Evolutionary conservation across 495 filamentous ascomycete genomes (phyloP), one percentile per base, ranked within the genome.

Genomic region (Xylaria flabelliformis): DNA sequence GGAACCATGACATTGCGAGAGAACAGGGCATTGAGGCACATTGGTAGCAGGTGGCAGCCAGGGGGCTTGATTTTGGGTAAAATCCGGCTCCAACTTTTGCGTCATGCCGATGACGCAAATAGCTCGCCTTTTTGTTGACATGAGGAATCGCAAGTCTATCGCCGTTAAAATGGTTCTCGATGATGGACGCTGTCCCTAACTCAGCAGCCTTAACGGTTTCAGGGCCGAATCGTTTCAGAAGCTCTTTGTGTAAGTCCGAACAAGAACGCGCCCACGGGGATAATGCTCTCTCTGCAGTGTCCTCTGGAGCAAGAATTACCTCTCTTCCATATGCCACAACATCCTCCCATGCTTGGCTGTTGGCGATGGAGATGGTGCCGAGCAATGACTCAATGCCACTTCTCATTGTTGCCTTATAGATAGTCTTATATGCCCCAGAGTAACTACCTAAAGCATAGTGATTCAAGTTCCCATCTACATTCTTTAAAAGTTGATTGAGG

Each of bases 51-150:
- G 26, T 50, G 4, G 58, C 41, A 26, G 56, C 68, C 0, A 70
- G 68, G 32, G 46, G 42, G n/a, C 58, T 70, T 13, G 68, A 70
- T 17, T 63, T 58, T 21, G 68, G 68, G 34, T 70, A 70, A 58
- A 63, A 70, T 12, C 29, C 58, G 2, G 68, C 68, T 12, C 68
- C 68, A 44, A 63, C 32, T 32, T 70, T 50, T 8, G 56, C 56
- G 10, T 70, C 58, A 15, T 63, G 15, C 2, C 42, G 46, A 50
- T 70, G 68, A 0, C 68, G 68, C 17, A 70, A 29, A 32, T 63
- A 70, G 46, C 68, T 70, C 4, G 68, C 68, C 32, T 70, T 70
- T 46, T 70, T 70, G 32, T 70, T 62, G 56, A 70, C 32, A 21
- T 70, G 68, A 15, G 58, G 41, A 32, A 70, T 70, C 26, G 56